Conservation (phyloP, 768 basidiomycete species). For the Hericium alpestre region DNA sequence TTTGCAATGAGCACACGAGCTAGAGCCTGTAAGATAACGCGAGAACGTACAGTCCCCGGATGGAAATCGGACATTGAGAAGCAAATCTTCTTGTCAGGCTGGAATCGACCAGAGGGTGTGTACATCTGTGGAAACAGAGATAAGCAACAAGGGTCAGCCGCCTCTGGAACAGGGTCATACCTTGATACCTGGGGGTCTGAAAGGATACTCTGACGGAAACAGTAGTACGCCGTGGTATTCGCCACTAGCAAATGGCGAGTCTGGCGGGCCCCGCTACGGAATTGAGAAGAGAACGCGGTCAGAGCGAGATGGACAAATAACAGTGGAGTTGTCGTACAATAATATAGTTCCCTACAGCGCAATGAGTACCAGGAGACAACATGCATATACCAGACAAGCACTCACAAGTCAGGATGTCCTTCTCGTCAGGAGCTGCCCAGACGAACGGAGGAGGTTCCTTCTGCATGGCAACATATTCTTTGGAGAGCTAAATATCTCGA, state of each 20-base stretch:
- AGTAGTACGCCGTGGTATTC: conserved; percentile 90
- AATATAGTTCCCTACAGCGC: conserved; percentile 76
- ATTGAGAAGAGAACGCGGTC: conserved; percentile 6
- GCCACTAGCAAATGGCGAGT: conserved; percentile 82
- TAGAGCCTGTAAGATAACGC: not conserved
- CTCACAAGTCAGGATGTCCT: conserved; percentile 93
- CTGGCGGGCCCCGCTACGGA: conserved; percentile 79
- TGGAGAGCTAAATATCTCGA: conserved; percentile 45
- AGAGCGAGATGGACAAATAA: not conserved
- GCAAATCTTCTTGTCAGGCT: conserved; percentile 91
- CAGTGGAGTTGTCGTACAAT: conserved; percentile 44
- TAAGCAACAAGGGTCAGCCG: not conserved
- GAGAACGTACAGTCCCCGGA: conserved; percentile 54
- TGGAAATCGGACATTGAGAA: conserved; percentile 98
- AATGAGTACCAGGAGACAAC: conserved; percentile 4
- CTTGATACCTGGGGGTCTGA: conserved; percentile 96
- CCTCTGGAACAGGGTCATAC: conserved; percentile 28
- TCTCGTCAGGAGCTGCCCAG: conserved; percentile 92
- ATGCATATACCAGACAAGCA: conserved; percentile 6
- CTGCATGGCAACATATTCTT: conserved; percentile 91
- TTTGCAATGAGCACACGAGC: not conserved
- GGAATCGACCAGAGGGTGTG: conserved; percentile 84
- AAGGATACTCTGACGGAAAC: conserved; percentile 91
- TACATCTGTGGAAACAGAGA: conserved; percentile 50
- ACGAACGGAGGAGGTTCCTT: conserved; percentile 90